Evolutionary conservation across 192 early-diverging fungal genomes (phyloP).

Genomic region (Entomortierella parvispora): DNA sequence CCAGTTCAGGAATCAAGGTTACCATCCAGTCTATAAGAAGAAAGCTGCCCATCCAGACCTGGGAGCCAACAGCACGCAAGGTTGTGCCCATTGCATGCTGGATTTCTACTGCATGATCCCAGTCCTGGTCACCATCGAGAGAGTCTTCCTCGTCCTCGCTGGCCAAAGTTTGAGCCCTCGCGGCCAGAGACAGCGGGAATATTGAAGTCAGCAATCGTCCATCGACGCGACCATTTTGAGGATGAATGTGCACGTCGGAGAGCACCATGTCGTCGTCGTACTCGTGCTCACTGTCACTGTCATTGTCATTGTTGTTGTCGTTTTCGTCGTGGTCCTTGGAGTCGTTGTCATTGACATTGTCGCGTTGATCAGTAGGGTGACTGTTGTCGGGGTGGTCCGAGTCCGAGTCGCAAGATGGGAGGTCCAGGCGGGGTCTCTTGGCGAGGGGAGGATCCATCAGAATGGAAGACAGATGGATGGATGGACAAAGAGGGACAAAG

Average conservation of each 20-base stretch:
- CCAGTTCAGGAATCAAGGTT: conserved; percentile 3
- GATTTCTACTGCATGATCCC: conserved; percentile 33
- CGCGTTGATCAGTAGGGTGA: not conserved
- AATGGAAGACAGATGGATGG: no score
- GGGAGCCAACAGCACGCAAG: conserved; percentile 29
- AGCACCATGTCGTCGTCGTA: conserved; percentile 28
- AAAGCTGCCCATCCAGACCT: conserved; percentile 51
- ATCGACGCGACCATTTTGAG: conserved; percentile 34
- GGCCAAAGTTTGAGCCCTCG: not conserved
- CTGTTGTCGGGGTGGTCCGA: no score
- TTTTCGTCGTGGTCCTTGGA: not conserved
- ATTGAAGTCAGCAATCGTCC: conserved; percentile 8
- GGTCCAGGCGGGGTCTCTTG: no score
- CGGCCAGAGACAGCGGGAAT: conserved; percentile 9
- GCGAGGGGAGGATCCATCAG: no score
- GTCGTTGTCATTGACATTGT: not conserved
- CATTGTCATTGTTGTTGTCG: not conserved
- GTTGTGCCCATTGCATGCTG: conserved; percentile 39
- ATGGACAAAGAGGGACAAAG: not conserved
- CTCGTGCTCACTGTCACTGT: not conserved
- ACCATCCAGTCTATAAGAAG: conserved; percentile 33
- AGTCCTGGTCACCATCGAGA: not conserved
- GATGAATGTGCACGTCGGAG: conserved; percentile 44
- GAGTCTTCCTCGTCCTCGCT: not conserved
- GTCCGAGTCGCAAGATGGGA: no score